phyloP scores from a whole-genome alignment of 257 asterid genomes.

The Craterostigma plantagineum region DNA sequence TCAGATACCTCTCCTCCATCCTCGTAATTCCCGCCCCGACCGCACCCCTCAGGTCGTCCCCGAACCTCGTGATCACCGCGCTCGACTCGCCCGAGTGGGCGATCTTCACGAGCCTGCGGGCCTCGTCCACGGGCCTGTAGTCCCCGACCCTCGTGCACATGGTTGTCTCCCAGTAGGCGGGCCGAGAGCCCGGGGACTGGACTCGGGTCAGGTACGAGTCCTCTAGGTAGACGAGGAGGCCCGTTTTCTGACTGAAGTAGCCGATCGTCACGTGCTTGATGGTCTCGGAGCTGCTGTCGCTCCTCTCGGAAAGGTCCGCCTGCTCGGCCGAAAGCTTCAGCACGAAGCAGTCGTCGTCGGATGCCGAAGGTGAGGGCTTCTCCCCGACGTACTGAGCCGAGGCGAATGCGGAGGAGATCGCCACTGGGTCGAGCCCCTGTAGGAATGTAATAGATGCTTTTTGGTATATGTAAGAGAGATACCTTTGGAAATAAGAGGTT shows the following conservation, averaged over 20 bases:
- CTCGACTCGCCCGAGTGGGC: slow-evolving; percentile 69
- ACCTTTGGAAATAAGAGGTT: too few relatives aligned
- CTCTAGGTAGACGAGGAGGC: slow-evolving; percentile 43
- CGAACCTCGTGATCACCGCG: slow-evolving; percentile 49
- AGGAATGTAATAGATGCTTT: not conserved
- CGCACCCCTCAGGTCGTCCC: slow-evolving; percentile 41
- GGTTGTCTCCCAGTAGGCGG: slow-evolving; percentile 71
- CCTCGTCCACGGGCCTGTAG: slow-evolving; percentile 31
- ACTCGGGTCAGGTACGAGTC: slow-evolving; percentile 71
- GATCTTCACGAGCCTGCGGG: slow-evolving; percentile 32
- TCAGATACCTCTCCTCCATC: slow-evolving; percentile 64
- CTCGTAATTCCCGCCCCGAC: slow-evolving; percentile 26
- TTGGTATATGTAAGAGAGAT: too few relatives aligned
- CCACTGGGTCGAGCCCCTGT: slow-evolving; percentile 66
- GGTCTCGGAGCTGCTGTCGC: slow-evolving; percentile 72
- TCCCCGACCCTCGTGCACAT: slow-evolving; percentile 55
- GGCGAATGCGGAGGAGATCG: slow-evolving; percentile 47
- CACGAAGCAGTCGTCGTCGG: slow-evolving; percentile 63
- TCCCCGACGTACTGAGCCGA: slow-evolving; percentile 71
- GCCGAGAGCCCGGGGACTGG: slow-evolving; percentile 56
- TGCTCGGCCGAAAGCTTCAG: slow-evolving; percentile 46
- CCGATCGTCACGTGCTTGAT: slow-evolving; percentile 58
- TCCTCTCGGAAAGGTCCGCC: slow-evolving; percentile 43
- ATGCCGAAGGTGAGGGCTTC: slow-evolving; percentile 15
- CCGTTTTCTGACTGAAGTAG: slow-evolving; percentile 70